Conservation (phyloP, 2,329 filamentous ascomycete species). For the Fusarium temperatum region DNA sequence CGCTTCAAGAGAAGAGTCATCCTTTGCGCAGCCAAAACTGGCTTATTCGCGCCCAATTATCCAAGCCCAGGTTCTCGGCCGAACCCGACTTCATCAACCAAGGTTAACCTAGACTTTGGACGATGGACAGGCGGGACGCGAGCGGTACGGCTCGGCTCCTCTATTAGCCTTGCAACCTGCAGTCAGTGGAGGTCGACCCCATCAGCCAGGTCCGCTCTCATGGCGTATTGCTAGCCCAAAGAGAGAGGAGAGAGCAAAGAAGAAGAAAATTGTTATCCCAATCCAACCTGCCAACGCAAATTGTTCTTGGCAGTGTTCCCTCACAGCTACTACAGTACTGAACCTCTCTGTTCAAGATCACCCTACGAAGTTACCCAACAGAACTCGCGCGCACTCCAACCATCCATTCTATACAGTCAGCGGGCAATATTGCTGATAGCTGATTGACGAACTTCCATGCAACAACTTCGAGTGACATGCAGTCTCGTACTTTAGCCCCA, state of each 20-base stretch:
- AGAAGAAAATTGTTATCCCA: not conserved
- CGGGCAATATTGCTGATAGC: not conserved
- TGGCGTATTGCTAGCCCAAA: constrained; percentile 13
- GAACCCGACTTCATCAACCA: constrained; percentile 20
- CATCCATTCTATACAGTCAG: not conserved
- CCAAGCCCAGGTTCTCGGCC: constrained; percentile 17
- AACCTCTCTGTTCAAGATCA: not conserved
- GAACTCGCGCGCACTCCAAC: not conserved
- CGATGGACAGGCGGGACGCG: constrained; percentile 30
- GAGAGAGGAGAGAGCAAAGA: not conserved
- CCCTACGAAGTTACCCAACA: not conserved
- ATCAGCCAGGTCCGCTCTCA: constrained; percentile 23
- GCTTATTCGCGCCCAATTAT: not conserved
- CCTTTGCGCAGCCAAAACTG: constrained; percentile 8
- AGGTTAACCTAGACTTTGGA: constrained; percentile 24
- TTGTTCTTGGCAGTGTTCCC: not conserved
- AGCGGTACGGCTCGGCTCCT: constrained; percentile 40
- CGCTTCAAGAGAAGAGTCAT: not conserved
- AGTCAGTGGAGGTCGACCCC: constrained; percentile 15
- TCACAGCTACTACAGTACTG: not conserved
- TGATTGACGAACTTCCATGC: not conserved
- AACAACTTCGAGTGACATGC: not conserved
- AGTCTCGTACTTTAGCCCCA: not conserved
- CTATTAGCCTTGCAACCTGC: constrained; percentile 34
- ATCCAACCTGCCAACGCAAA: not conserved